Conservation (phyloP, 2,329 filamentous ascomycete species). For the Plectosphaerella cucumerina region DNA sequence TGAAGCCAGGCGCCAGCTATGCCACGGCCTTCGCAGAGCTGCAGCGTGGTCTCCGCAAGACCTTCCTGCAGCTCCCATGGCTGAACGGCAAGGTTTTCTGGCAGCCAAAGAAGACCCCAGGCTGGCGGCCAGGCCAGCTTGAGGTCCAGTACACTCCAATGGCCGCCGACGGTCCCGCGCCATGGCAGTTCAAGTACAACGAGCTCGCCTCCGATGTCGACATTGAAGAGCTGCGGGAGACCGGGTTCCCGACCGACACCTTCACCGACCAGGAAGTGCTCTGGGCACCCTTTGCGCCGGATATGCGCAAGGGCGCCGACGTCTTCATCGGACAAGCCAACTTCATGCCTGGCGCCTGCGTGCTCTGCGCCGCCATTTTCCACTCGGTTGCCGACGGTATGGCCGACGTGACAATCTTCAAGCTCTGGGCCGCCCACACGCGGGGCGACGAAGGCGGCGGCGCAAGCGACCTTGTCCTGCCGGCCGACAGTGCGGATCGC, state of each 20-base stretch:
- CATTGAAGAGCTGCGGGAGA: constrained; percentile 17
- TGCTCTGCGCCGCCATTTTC: constrained; percentile 11
- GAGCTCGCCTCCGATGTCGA: constrained; percentile 21
- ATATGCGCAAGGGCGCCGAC: constrained; percentile 13
- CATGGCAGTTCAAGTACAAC: constrained; percentile 17
- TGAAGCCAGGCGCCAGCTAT: constrained; percentile 18
- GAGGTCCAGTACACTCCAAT: constrained; percentile 13
- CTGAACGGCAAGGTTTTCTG: constrained; percentile 29
- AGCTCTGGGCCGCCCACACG: constrained; percentile 25
- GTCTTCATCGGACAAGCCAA: constrained; percentile 24
- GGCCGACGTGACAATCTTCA: constrained; percentile 21
- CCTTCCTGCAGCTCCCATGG: constrained; percentile 29
- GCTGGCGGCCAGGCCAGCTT: constrained; percentile 20
- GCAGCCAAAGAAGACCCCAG: constrained; percentile 21
- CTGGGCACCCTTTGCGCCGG: constrained; percentile 15
- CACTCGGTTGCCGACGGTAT: constrained; percentile 17
- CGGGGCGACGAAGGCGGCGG: constrained; percentile 16
- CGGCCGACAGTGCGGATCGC: constrained; percentile 22
- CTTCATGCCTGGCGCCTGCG: constrained; percentile 24
- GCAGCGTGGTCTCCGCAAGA: constrained; percentile 26
- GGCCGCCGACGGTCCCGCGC: not conserved
- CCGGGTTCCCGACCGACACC: constrained; percentile 19
- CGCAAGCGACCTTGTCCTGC: constrained; percentile 18
- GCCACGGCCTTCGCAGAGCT: constrained; percentile 24
- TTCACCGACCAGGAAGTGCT: constrained; percentile 22